phyloP scores from a whole-genome alignment of 1,284 basidiomycete species.

The Austropuccinia psidii region DNA sequence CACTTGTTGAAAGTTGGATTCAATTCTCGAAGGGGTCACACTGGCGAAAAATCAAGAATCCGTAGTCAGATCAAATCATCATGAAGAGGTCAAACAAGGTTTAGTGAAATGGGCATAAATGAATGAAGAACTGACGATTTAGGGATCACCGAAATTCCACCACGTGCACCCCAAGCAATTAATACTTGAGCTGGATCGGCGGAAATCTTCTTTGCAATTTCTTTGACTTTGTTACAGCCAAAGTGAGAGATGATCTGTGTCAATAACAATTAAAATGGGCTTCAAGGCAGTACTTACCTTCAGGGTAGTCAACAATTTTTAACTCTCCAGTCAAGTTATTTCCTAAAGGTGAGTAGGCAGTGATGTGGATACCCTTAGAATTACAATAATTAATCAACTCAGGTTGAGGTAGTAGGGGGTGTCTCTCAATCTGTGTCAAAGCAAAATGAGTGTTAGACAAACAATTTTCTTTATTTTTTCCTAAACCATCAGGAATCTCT shows the following conservation, averaged over 20 bases:
- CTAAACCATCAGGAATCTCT: not conserved
- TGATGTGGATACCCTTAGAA: constrained; percentile 44
- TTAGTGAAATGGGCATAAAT: not conserved
- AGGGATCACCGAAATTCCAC: constrained; percentile 45
- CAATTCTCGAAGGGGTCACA: constrained; percentile 45
- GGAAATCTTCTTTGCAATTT: constrained; percentile 44
- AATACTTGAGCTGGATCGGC: constrained; percentile 46
- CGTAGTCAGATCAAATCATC: not conserved
- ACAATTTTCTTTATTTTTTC: not conserved
- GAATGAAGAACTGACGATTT: constrained; percentile 40
- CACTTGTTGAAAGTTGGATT: constrained; percentile 46
- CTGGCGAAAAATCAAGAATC: not conserved
- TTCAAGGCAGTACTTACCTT: constrained; percentile 5
- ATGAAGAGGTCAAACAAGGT: not conserved
- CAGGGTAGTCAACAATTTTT: constrained; percentile 35
- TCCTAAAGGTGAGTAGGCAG: constrained; percentile 50
- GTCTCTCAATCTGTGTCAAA: constrained; percentile 26
- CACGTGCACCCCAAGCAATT: constrained; percentile 43
- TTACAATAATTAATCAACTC: constrained; percentile 25
- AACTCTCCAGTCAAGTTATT: constrained; percentile 43
- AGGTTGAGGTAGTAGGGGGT: constrained; percentile 30
- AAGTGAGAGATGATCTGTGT: not conserved
- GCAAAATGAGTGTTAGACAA: not conserved
- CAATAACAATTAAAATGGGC: not conserved
- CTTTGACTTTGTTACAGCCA: constrained; percentile 37